A percentile compares a stretch with the other conserved stretches of the same genome.
These are phyloP conservation scores for Elsinoe arachidis DNA, from an alignment of 2,329 filamentous ascomycete species.

Conservation along the genomic window DNA sequence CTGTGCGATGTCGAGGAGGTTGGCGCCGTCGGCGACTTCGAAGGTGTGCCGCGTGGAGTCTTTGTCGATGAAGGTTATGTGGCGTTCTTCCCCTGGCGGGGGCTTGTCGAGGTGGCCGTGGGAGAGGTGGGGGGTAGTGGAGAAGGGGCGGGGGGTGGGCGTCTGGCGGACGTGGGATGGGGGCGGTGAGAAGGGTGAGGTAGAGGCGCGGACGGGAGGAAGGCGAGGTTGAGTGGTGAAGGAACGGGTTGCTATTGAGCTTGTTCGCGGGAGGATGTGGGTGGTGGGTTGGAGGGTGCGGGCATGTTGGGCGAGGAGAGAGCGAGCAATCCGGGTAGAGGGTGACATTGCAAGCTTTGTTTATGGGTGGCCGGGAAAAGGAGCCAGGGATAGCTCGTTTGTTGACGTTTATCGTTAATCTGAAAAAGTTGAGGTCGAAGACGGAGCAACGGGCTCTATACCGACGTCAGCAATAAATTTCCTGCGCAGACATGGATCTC, in stretches of 20 bases:
- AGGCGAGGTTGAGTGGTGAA: conserved; percentile 12
- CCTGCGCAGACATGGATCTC: not conserved
- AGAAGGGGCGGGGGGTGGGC: conserved; percentile 48
- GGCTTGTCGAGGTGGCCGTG: conserved; percentile 80
- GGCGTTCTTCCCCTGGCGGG: conserved; percentile 82
- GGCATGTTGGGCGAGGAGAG: not conserved
- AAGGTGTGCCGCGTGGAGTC: conserved; percentile 68
- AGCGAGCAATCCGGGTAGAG: not conserved
- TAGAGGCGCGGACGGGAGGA: not conserved
- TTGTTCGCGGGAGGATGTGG: not conserved
- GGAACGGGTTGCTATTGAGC: conserved; percentile 12
- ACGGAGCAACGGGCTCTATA: not conserved
- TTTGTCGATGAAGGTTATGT: conserved; percentile 90
- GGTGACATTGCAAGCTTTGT: not conserved
- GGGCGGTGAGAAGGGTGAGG: not conserved
- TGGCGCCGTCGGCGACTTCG: conserved; percentile 76
- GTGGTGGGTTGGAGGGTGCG: not conserved
- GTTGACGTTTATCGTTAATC: too few species aligned
- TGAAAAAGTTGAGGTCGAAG: conserved; percentile 7
- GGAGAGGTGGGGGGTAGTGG: conserved; percentile 47
- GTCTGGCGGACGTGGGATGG: not conserved
- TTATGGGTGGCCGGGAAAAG: too few species aligned
- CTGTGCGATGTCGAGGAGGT: conserved; percentile 90
- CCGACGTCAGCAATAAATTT: conserved; percentile 9
- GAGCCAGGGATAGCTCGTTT: too few species aligned